phyloP scores from a whole-genome alignment of 2,329 filamentous ascomycete genomes.

The Sporothrix inflata region DNA sequence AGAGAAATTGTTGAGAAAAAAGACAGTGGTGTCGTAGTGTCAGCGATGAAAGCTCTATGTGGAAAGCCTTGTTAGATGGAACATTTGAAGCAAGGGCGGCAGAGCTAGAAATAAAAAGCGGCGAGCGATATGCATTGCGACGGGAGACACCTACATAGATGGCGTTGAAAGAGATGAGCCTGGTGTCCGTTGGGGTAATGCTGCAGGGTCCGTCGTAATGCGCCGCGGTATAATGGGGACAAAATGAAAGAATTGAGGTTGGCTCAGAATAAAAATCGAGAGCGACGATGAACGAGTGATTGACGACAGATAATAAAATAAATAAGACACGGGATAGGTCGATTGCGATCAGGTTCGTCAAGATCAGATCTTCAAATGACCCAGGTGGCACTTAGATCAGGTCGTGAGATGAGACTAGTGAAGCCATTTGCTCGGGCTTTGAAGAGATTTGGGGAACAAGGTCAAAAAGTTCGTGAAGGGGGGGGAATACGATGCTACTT shows the following conservation, averaged over 20 bases:
- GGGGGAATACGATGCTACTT: constrained; percentile 3
- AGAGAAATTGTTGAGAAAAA: not conserved
- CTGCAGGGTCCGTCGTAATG: not conserved
- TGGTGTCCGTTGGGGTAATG: not conserved
- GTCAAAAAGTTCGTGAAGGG: not conserved
- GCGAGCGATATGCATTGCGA: no score
- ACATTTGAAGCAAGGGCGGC: no score
- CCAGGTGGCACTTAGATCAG: not conserved
- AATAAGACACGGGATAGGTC: not conserved
- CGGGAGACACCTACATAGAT: no score
- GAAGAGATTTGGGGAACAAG: not conserved
- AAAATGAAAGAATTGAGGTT: not conserved
- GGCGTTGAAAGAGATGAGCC: not conserved
- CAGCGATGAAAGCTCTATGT: no score
- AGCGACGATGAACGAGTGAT: not conserved
- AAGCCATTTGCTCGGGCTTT: not conserved
- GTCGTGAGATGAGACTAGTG: not conserved
- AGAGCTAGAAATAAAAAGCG: no score
- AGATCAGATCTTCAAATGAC: not conserved
- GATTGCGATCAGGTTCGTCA: not conserved
- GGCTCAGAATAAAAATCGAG: not conserved
- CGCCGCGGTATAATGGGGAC: no score
- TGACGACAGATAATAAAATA: not conserved
- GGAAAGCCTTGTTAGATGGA: no score
- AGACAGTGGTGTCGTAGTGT: not conserved